Evolutionary conservation across 371 early-diverging fungal genomes (phyloP).

Genomic region (Syncephalis plumigaleata): DNA sequence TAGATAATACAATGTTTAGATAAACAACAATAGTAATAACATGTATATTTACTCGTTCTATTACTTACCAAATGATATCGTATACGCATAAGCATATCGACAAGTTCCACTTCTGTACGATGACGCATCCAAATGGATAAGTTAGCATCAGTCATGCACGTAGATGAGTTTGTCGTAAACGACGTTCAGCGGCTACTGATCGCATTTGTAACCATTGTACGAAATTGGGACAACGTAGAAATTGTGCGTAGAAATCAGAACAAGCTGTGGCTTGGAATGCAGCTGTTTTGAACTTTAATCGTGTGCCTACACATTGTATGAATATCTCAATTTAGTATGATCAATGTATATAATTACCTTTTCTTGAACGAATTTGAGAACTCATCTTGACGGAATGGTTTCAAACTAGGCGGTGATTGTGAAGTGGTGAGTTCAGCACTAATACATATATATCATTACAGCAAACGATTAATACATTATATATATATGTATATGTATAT

Average conservation of each 20-base stretch:
- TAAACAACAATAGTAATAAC: too few species aligned
- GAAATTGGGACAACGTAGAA: conserved; percentile 86
- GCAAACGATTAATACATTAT: too few species aligned
- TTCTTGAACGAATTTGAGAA: conserved; percentile 28
- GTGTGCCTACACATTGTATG: conserved; percentile 8
- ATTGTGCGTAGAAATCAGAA: conserved; percentile 65
- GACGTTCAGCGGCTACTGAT: conserved; percentile 55
- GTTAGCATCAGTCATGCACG: conserved; percentile 29
- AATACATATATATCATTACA: too few species aligned
- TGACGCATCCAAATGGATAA: conserved; percentile 23
- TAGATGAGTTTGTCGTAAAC: conserved; percentile 39
- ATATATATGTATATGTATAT: too few species aligned
- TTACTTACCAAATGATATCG: conserved; percentile 29
- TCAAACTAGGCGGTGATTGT: conserved; percentile 13
- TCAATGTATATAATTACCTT: conserved; percentile 10
- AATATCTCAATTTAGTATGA: neutral
- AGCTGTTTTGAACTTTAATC: conserved; percentile 18
- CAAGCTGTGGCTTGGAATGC: conserved; percentile 8
- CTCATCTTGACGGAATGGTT: conserved; percentile 28
- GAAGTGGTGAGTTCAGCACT: conserved; percentile 1
- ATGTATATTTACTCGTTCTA: neutral
- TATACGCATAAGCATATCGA: conserved; percentile 37
- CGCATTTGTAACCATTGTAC: conserved; percentile 83
- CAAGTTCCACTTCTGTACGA: conserved; percentile 31
- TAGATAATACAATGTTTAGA: too few species aligned